Conservation (phyloP, 2,329 filamentous ascomycete species). For the Fusarium marasasianum region DNA sequence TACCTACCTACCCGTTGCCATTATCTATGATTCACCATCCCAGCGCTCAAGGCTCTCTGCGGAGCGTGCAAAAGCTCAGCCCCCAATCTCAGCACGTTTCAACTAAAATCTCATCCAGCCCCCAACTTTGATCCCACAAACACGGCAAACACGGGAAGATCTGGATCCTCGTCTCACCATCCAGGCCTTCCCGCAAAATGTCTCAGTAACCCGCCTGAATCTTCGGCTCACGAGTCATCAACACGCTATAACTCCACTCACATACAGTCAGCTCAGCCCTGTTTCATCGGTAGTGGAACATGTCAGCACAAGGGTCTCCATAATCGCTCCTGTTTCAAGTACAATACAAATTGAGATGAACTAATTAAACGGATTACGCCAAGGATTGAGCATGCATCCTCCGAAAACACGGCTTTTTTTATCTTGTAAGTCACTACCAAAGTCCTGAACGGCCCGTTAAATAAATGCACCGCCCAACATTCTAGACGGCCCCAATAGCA, state of each 20-base stretch:
- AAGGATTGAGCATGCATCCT: background rate
- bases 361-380: conserved; percentile 6
- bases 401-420: background rate
- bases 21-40: background rate
- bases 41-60: fast-evolving
- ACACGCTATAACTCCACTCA: background rate
- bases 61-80: background rate
- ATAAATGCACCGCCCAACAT: conserved; percentile 17
- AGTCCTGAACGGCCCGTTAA: background rate
- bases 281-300: background rate
- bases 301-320: background rate
- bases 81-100: background rate
- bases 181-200: background rate
- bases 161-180: background rate
- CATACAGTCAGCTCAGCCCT: background rate
- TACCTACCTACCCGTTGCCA: background rate
- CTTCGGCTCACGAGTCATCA: background rate
- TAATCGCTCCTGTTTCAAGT: conserved; percentile 1
- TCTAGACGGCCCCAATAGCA: background rate
- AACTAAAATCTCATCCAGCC: background rate
- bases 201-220: background rate
- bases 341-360: background rate
- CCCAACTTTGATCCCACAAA: background rate
- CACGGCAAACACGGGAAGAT: background rate
- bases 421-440: background rate